phyloP scores from a whole-genome alignment of 2,329 filamentous ascomycete genomes.

The Endothia cerciana region DNA sequence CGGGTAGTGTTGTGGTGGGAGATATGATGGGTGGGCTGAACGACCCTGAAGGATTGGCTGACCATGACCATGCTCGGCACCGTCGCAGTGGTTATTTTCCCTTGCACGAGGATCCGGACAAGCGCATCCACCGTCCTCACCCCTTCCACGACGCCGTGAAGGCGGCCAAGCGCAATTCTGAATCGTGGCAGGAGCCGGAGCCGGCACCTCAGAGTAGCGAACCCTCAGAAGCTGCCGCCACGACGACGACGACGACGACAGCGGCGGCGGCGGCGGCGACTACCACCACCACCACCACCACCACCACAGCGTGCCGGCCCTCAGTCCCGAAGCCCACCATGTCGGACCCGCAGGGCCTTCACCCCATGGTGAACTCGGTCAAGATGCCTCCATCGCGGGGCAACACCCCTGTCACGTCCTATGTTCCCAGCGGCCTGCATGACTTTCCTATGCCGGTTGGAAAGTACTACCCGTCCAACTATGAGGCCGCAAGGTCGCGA shows the following conservation, averaged over 20 bases:
- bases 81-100: slow-evolving; percentile 61
- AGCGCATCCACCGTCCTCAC: slow-evolving; percentile 53
- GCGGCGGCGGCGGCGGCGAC: too few relatives aligned
- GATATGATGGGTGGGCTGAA: slow-evolving; percentile 18
- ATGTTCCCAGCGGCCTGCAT: slow-evolving; percentile 54
- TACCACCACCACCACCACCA: not conserved
- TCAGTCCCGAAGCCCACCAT: slow-evolving; percentile 31
- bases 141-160: slow-evolving; percentile 49
- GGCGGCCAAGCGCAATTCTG: not conserved
- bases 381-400: slow-evolving; percentile 36
- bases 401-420: slow-evolving; percentile 54
- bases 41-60: slow-evolving; percentile 24
- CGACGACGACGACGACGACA: too few relatives aligned
- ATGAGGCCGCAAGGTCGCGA: slow-evolving; percentile 45
- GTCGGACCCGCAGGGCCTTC: slow-evolving; percentile 24
- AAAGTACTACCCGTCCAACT: slow-evolving; percentile 68
- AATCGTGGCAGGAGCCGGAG: slow-evolving; percentile 4
- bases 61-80: slow-evolving; percentile 19
- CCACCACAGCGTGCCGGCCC: slow-evolving; percentile 23
- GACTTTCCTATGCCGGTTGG: slow-evolving; percentile 57
- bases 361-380: slow-evolving; percentile 32
- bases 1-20: slow-evolving; percentile 5
- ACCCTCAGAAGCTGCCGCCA: too few relatives aligned
- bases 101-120: slow-evolving; percentile 58
- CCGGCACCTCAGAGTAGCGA: slow-evolving; percentile 28